phyloP scores from a whole-genome alignment of 768 basidiomycete species.

The Psilocybe sp. region DNA sequence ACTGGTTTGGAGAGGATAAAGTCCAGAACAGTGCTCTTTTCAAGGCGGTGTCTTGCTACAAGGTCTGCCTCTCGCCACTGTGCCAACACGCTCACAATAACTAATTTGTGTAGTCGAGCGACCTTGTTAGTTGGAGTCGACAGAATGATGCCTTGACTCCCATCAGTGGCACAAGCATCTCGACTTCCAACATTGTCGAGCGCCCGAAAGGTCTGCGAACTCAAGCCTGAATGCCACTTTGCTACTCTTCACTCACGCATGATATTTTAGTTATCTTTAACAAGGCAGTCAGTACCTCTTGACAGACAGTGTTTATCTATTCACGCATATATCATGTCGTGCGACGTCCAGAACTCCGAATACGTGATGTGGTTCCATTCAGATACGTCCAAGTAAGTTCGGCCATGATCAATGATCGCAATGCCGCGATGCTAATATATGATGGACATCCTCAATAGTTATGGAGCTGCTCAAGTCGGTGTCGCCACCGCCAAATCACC shows the following conservation, averaged over 20 bases:
- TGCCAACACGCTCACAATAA: background rate
- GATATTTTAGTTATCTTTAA: slow-evolving; percentile 47
- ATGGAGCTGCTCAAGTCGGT: slow-evolving; percentile 62
- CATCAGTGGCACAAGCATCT: slow-evolving; percentile 51
- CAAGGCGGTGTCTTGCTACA: slow-evolving; percentile 57
- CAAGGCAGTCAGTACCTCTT: slow-evolving; percentile 32
- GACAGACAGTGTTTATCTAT: background rate
- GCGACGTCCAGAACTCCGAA: slow-evolving; percentile 44
- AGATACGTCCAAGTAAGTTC: slow-evolving; percentile 52
- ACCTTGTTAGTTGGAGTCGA: slow-evolving; percentile 53
- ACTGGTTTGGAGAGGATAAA: slow-evolving; percentile 68
- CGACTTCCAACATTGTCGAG: slow-evolving; percentile 56
- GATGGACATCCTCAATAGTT: slow-evolving; percentile 31
- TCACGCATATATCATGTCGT: background rate
- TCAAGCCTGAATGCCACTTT: background rate
- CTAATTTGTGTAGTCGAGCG: slow-evolving; percentile 36
- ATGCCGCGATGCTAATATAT: background rate
- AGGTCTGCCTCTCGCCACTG: slow-evolving; percentile 26
- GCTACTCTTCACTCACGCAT: background rate
- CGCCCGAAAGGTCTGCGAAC: slow-evolving; percentile 50
- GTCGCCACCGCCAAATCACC: slow-evolving; percentile 57
- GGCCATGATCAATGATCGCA: background rate
- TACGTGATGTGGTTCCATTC: slow-evolving; percentile 77
- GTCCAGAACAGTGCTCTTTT: slow-evolving; percentile 51
- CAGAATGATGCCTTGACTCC: slow-evolving; percentile 59